Evolutionary conservation across 73 alveolate genomes (phyloP).

Genomic region (Blepharisma japonicum): DNA sequence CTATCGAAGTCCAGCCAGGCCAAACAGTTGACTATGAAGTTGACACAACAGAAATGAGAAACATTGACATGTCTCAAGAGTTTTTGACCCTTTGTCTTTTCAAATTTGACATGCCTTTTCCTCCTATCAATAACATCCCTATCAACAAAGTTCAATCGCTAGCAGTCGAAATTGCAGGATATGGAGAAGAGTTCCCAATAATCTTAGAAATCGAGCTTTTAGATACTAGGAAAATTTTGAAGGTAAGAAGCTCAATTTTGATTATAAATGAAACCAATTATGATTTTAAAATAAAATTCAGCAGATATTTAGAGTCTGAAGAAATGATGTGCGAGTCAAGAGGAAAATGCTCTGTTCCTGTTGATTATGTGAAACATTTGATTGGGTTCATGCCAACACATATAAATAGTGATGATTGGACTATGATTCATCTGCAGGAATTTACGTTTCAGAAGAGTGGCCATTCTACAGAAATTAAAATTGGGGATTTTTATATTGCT

Average conservation of each 20-base stretch:
- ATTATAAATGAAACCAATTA: conserved; percentile 12
- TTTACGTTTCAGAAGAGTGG: background rate
- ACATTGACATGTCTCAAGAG: conserved; percentile 28
- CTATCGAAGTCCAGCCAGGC: background rate
- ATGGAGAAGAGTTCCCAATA: conserved; percentile 15
- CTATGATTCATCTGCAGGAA: background rate
- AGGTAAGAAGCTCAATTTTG: conserved; percentile 30
- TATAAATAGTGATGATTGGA: background rate
- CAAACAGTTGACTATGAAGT: conserved; percentile 19
- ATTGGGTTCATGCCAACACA: conserved; percentile 26
- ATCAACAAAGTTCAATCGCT: conserved; percentile 30
- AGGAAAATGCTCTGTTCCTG: conserved; percentile 8
- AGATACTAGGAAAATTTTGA: conserved; percentile 38
- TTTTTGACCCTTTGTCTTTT: conserved; percentile 27
- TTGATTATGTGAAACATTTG: background rate
- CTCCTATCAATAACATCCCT: conserved; percentile 31
- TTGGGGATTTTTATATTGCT: background rate
- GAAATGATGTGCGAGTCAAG: conserved; percentile 17
- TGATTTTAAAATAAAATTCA: background rate
- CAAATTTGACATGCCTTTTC: background rate
- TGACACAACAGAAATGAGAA: conserved; percentile 30
- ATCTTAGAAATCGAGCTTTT: conserved; percentile 40
- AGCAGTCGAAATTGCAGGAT: background rate
- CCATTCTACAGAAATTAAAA: background rate
- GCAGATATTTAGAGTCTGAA: background rate